Conservation (phyloP, 352 stramenopile species). For the Pilasporangium apinafurcum region DNA sequence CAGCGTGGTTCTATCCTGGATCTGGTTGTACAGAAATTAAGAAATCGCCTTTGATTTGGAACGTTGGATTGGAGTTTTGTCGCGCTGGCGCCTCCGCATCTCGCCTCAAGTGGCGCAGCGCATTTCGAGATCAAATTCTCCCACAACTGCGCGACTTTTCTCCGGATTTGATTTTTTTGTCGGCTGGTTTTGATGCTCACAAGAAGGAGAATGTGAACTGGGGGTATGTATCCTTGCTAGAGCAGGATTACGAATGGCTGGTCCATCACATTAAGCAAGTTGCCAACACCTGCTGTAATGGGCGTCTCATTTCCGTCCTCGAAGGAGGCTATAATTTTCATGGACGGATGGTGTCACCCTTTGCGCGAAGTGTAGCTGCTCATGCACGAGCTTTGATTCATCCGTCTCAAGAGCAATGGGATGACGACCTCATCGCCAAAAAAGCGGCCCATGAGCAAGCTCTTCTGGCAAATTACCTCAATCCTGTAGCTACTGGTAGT, state of each 20-base stretch:
- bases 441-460: constrained; percentile 41
- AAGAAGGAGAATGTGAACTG: constrained; percentile 78
- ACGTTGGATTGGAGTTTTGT: constrained; percentile 57
- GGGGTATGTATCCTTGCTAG: constrained; percentile 64
- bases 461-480: constrained; percentile 44
- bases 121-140: constrained; percentile 61
- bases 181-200: constrained; percentile 75
- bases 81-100: constrained; percentile 44
- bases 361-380: constrained; percentile 69
- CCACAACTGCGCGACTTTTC: constrained; percentile 49
- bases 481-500: constrained; percentile 1
- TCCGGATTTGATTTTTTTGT: constrained; percentile 80
- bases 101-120: constrained; percentile 69
- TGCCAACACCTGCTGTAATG: constrained; percentile 62
- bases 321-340: constrained; percentile 88
- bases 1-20: constrained; percentile 78
- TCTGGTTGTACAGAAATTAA: constrained; percentile 42
- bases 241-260: constrained; percentile 86
- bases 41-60: constrained; percentile 43
- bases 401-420: constrained; percentile 37
- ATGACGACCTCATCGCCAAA: constrained; percentile 34
- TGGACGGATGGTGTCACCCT: constrained; percentile 72
- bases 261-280: constrained; percentile 67
- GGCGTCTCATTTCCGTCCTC: constrained; percentile 75
- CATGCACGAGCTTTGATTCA: constrained; percentile 55